Base-by-base conservation (phyloP, 2,329 filamentous ascomycete species). In the Thielaviopsis musarum region DNA sequence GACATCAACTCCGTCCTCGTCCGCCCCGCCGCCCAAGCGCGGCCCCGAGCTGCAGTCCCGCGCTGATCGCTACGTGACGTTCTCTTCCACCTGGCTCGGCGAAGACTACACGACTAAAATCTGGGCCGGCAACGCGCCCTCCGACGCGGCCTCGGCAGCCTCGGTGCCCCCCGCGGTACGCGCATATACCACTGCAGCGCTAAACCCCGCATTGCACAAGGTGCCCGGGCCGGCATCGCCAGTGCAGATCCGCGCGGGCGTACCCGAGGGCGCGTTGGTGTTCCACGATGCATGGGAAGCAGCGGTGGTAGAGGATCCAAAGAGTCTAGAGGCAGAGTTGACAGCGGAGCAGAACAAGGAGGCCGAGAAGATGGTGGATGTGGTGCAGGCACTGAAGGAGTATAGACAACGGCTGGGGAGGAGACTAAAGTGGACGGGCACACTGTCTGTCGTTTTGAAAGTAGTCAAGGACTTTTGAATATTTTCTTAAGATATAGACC, bases 261-360 rank as follows among this genome's bases (percentile, higher is more conserved):
- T 75, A 4, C 78, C 78, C 4, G 54, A 66, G 0, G 68, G 70
- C 0, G 68, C 70, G 0, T 73, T 72, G 59, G 66, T 82, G 48
- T 81, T 76, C 63, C 70, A 74, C 28, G 72, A 70, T 1, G 78
- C 79, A 0, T 82, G 79, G 79, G 72, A 74, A 61, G 71, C 70
- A 5, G 75, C 78, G 57, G 64, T 79, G 15, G 61, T 78, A 2
- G 67, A 73, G 62, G 73, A 49, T n/a, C 34, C 53, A 3, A 26
- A 54, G 30, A 28, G n/a, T 7, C 49, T 30, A 3, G 24, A 56
- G 13, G 13, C 49, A 4, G 22, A 49, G 19, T 28, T 56, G n/a
- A 53, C 52, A n/a, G 30, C 19, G 17, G 38, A 19, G n/a, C 49
- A 61, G n/a, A 28, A 59, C 12, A 56, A 24, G 26, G 54, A 58